Conservation (phyloP, 2,329 filamentous ascomycete genomes). For the Epicoccum nigrum region DNA sequence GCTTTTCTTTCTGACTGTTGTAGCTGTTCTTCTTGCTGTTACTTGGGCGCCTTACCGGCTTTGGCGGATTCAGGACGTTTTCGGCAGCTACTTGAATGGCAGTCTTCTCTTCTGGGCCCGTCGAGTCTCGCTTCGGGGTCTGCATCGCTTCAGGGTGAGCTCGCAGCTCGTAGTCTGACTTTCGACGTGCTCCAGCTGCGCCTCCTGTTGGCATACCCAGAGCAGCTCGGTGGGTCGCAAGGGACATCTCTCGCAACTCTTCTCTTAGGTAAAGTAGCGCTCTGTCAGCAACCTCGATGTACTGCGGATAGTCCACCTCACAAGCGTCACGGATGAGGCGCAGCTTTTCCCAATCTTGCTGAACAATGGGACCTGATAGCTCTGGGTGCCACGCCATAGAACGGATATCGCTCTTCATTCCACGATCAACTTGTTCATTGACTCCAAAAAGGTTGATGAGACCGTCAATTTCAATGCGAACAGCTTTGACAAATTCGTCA, state of each 20-base stretch:
- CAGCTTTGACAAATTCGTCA: slow-evolving; percentile 49
- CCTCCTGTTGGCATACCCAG: slow-evolving; percentile 12
- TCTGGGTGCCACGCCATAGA: slow-evolving; percentile 58
- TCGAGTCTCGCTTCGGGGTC: background rate
- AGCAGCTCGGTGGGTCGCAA: slow-evolving; percentile 27
- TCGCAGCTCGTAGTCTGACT: slow-evolving; percentile 31
- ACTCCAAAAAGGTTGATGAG: slow-evolving; percentile 52
- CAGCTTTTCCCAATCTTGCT: slow-evolving; percentile 51
- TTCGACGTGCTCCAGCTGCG: slow-evolving; percentile 24
- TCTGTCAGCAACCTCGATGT: slow-evolving; percentile 49
- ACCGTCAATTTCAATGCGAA: slow-evolving; percentile 52
- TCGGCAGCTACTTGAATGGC: slow-evolving; percentile 32
- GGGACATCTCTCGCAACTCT: slow-evolving; percentile 37
- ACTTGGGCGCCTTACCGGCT: slow-evolving; percentile 17
- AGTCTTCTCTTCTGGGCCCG: slow-evolving; percentile 21
- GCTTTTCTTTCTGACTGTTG: slow-evolving; percentile 32
- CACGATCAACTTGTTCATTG: slow-evolving; percentile 53
- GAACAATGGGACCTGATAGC: slow-evolving; percentile 40
- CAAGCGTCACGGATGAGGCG: slow-evolving; percentile 53
- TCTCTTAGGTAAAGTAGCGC: slow-evolving; percentile 53
- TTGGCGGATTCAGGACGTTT: slow-evolving; percentile 23
- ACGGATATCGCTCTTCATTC: slow-evolving; percentile 53
- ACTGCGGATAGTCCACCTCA: slow-evolving; percentile 52
- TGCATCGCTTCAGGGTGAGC: slow-evolving; percentile 13
- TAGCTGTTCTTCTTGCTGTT: slow-evolving; percentile 29